Evolutionary conservation across 192 early-diverging fungal genomes (phyloP).

Genomic region (Entomortierella beljakovae): DNA sequence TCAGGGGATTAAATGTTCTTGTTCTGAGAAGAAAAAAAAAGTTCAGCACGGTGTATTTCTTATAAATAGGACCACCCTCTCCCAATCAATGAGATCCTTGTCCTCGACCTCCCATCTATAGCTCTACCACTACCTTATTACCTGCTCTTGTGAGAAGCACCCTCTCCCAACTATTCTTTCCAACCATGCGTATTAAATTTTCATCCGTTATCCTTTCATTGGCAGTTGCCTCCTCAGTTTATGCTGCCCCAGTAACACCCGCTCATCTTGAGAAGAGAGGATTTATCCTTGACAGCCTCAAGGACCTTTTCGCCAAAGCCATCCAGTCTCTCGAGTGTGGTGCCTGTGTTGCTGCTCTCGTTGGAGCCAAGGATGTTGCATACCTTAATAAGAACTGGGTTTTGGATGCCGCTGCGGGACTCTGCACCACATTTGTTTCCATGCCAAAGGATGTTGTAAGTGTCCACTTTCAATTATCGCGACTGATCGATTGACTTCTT

Average conservation of each 20-base stretch:
- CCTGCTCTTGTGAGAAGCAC: background rate
- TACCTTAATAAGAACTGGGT: slow-evolving; percentile 57
- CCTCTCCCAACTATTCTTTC: background rate
- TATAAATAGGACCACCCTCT: slow-evolving; percentile 18
- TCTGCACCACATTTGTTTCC: slow-evolving; percentile 46
- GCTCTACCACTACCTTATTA: background rate
- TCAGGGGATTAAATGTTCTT: too few species aligned
- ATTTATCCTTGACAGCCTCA: slow-evolving; percentile 27
- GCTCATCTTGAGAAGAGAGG: slow-evolving; percentile 44
- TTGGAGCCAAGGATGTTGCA: slow-evolving; percentile 57
- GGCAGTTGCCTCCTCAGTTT: slow-evolving; percentile 31
- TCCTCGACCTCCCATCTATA: slow-evolving; percentile 29
- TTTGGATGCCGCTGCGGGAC: slow-evolving; percentile 35
- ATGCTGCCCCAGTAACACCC: slow-evolving; percentile 30
- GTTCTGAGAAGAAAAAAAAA: background rate
- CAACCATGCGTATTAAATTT: slow-evolving; percentile 31
- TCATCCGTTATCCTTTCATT: slow-evolving; percentile 38
- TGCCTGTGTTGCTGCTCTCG: slow-evolving; percentile 57
- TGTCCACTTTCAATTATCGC: background rate
- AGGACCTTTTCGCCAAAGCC: slow-evolving; percentile 31
- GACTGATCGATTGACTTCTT: slow-evolving; percentile 1
- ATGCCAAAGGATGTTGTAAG: slow-evolving; percentile 59
- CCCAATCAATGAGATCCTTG: slow-evolving; percentile 10
- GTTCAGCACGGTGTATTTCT: background rate
- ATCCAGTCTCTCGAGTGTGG: slow-evolving; percentile 53